Conservation (phyloP, 108 stramenopile genomes). For the Nitzschia sp. region DNA sequence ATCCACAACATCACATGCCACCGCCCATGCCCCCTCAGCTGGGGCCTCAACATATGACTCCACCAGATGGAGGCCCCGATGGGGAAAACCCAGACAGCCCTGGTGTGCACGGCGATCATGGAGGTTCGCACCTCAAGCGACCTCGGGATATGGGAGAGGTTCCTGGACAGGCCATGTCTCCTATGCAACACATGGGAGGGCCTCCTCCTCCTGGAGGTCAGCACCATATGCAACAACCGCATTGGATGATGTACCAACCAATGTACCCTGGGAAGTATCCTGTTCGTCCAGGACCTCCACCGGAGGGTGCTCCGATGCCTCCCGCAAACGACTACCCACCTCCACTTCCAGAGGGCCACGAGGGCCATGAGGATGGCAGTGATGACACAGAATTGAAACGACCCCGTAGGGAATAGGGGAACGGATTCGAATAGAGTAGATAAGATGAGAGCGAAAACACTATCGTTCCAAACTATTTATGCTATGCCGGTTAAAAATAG, state of each 20-base stretch:
- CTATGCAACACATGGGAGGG: slow-evolving; percentile 9
- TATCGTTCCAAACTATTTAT: neutral
- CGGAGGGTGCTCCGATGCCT: slow-evolving; percentile 2
- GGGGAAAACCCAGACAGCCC: neutral
- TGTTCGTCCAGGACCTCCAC: slow-evolving; percentile 12
- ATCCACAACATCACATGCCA: slow-evolving; percentile 10
- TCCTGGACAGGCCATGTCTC: slow-evolving; percentile 1
- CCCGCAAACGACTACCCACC: slow-evolving; percentile 5
- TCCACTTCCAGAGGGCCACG: slow-evolving; percentile 12
- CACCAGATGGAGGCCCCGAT: too few species aligned
- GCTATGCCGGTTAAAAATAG: slow-evolving; percentile 43
- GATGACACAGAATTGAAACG: slow-evolving; percentile 22
- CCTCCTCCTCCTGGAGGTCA: slow-evolving; percentile 18
- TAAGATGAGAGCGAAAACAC: neutral
- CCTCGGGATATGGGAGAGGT: slow-evolving; percentile 14
- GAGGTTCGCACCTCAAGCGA: slow-evolving; percentile 36
- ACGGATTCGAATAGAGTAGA: neutral
- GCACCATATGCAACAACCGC: slow-evolving; percentile 27
- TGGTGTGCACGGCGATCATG: slow-evolving; percentile 50
- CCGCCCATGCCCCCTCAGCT: slow-evolving; percentile 11
- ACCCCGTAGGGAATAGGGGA: slow-evolving; percentile 6
- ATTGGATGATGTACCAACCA: slow-evolving; percentile 39
- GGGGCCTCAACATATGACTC: too few species aligned
- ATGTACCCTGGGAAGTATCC: slow-evolving; percentile 33
- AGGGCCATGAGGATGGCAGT: slow-evolving; percentile 9